Percentiles rank a stretch among this genome's conserved stretches.
Evolutionary conservation across 2,329 filamentous ascomycete genomes (phyloP).

Genomic region (Apiospora koreana): DNA sequence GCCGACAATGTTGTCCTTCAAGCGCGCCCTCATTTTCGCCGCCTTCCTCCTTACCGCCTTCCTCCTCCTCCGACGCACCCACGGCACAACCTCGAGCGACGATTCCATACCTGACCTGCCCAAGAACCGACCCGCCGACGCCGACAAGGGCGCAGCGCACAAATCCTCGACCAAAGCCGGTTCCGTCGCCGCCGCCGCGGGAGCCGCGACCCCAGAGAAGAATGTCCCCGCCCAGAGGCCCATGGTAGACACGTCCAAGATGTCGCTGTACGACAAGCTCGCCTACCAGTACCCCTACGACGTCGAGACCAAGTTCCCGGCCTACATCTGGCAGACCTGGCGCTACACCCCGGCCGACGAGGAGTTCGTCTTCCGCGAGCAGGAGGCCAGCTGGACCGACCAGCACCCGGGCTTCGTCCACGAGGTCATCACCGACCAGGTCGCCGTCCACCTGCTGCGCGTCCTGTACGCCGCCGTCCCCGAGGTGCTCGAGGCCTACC

Average conservation of each 20-base stretch:
- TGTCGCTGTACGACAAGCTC: slow-evolving; percentile 77
- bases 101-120: slow-evolving; percentile 20
- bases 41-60: slow-evolving; percentile 36
- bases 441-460: slow-evolving; percentile 77
- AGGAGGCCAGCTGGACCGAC: slow-evolving; percentile 88
- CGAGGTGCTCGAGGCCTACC: slow-evolving; percentile 76
- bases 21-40: slow-evolving; percentile 33
- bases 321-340: slow-evolving; percentile 99
- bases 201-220: slow-evolving; percentile 21
- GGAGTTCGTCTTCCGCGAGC: slow-evolving; percentile 77
- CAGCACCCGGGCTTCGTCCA: slow-evolving; percentile 90
- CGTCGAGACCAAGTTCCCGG: slow-evolving; percentile 83
- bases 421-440: slow-evolving; percentile 92
- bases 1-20: slow-evolving; percentile 35
- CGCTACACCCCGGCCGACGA: slow-evolving; percentile 78
- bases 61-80: slow-evolving; percentile 34
- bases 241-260: slow-evolving; percentile 69
- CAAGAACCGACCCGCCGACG: slow-evolving; percentile 27
- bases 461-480: slow-evolving; percentile 85
- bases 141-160: slow-evolving; percentile 14
- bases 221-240: slow-evolving; percentile 56
- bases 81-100: slow-evolving; percentile 24
- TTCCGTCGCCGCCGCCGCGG: slow-evolving; percentile 19
- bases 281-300: slow-evolving; percentile 95
- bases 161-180: slow-evolving; percentile 20